Evolutionary conservation across 768 basidiomycete genomes (phyloP).

Genomic region (Phaeolepiota aurea): DNA sequence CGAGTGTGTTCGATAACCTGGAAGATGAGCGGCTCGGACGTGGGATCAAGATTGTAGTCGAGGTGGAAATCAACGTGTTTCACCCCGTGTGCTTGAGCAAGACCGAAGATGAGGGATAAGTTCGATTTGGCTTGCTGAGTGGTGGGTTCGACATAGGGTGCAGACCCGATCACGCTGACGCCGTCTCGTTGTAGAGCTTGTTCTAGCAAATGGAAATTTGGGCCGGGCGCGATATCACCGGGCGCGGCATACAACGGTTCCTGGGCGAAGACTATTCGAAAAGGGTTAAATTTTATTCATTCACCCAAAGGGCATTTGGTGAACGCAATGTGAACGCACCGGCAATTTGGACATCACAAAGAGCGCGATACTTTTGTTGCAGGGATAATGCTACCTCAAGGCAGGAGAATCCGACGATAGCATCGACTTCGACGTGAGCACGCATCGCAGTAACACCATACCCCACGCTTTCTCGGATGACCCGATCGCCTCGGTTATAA

Average conservation of each 20-base stretch:
- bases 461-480: constrained; percentile 50
- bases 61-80: constrained; percentile 56
- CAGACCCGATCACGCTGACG: constrained; percentile 51
- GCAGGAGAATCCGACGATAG: constrained; percentile 42
- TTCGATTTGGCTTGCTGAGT: constrained; percentile 39
- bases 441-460: constrained; percentile 59
- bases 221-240: constrained; percentile 25
- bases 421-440: constrained; percentile 62
- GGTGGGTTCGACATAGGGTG: constrained; percentile 55
- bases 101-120: constrained; percentile 41
- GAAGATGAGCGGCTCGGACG: constrained; percentile 44
- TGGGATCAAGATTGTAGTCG: constrained; percentile 53
- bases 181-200: constrained; percentile 28
- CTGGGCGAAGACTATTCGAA: constrained; percentile 46
- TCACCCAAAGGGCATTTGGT: background rate
- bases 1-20: constrained; percentile 35
- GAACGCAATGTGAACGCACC: constrained; percentile 21
- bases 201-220: constrained; percentile 37
- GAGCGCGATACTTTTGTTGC: constrained; percentile 29
- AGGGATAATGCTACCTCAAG: constrained; percentile 43
- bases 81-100: constrained; percentile 27
- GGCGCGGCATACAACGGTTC: constrained; percentile 40
- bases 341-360: constrained; percentile 52
- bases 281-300: constrained; percentile 1
- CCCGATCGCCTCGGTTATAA: constrained; percentile 39